These are phyloP conservation scores for Emericellopsis atlantica DNA, from an alignment of 2,329 filamentous ascomycete species.

Conservation along the genomic window DNA sequence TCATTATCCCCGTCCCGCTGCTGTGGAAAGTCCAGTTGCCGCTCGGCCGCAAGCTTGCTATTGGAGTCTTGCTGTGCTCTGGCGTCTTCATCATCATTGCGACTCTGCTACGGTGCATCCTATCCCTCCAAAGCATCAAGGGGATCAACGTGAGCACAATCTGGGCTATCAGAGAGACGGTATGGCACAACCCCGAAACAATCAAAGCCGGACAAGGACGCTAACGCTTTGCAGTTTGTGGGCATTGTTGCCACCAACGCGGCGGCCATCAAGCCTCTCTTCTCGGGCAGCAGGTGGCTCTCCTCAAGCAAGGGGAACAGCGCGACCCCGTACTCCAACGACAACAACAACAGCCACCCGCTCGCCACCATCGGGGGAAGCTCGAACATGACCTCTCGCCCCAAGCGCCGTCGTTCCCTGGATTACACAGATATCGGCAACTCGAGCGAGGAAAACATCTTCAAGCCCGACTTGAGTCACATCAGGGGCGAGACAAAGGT, in stretches of 20 bases:
- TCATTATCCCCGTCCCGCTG: slow-evolving; percentile 25
- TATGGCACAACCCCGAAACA: slow-evolving; percentile 6
- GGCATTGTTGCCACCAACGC: slow-evolving; percentile 28
- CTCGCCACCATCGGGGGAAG: slow-evolving; percentile 12
- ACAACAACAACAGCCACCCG: slow-evolving; percentile 11
- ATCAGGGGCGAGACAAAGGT: slow-evolving; percentile 1
- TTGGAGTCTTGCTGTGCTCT: slow-evolving; percentile 24
- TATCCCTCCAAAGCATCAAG: slow-evolving; percentile 20
- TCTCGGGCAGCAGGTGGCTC: slow-evolving; percentile 19
- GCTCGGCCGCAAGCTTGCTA: slow-evolving; percentile 21
- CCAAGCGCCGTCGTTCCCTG: not conserved
- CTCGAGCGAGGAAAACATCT: slow-evolving; percentile 18
- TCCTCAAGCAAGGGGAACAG: slow-evolving; percentile 17
- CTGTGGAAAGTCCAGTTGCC: slow-evolving; percentile 24
- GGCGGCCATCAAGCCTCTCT: slow-evolving; percentile 26
- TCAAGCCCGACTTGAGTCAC: slow-evolving; percentile 5
- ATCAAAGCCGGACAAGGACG: not conserved
- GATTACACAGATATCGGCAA: slow-evolving; percentile 9
- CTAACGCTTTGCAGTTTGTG: slow-evolving; percentile 17
- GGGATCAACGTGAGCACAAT: slow-evolving; percentile 24
- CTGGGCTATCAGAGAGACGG: slow-evolving; percentile 29
- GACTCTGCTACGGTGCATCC: slow-evolving; percentile 25
- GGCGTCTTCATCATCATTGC: slow-evolving; percentile 29
- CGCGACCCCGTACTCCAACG: slow-evolving; percentile 10
- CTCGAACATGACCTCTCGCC: slow-evolving; percentile 1